Conservation (phyloP, 2,329 filamentous ascomycete species). For the Calonectria henricotiae region DNA sequence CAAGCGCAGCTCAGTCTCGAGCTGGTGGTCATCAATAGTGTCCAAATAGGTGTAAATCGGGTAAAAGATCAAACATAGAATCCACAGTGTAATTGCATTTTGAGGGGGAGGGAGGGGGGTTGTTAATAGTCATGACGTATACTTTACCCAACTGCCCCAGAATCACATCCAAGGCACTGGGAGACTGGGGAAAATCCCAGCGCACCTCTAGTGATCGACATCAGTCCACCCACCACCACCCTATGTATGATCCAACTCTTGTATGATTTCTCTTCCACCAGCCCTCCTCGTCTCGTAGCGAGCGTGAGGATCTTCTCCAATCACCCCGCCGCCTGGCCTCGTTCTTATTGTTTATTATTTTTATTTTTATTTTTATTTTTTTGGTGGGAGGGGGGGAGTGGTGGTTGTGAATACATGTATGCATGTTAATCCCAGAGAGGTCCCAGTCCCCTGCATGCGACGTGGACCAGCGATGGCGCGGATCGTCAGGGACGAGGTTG, state of each 20-base stretch:
- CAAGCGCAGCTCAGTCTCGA: background rate
- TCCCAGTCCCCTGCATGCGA: slow-evolving; percentile 45
- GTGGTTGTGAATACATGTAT: background rate
- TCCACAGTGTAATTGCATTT: slow-evolving; percentile 7
- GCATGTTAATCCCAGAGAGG: background rate
- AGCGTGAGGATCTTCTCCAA: background rate
- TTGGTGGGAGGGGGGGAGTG: no score
- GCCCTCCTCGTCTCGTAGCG: background rate
- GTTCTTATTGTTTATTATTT: no score
- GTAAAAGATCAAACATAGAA: background rate
- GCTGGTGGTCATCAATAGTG: slow-evolving; percentile 17
- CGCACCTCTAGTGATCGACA: background rate
- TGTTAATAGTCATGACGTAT: slow-evolving; percentile 2
- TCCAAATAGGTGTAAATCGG: slow-evolving; percentile 25
- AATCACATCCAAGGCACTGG: background rate
- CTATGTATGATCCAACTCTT: background rate
- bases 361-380: no score
- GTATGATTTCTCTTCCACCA: background rate
- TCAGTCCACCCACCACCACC: background rate
- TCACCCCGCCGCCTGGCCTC: no score
- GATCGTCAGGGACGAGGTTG: slow-evolving; percentile 51
- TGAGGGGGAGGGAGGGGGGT: no score
- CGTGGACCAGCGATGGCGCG: slow-evolving; percentile 41
- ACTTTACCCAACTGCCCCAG: background rate
- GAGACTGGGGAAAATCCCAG: background rate